Base-by-base conservation (phyloP, 257 asterid species). In the Thymus quinquecostatus region DNA sequence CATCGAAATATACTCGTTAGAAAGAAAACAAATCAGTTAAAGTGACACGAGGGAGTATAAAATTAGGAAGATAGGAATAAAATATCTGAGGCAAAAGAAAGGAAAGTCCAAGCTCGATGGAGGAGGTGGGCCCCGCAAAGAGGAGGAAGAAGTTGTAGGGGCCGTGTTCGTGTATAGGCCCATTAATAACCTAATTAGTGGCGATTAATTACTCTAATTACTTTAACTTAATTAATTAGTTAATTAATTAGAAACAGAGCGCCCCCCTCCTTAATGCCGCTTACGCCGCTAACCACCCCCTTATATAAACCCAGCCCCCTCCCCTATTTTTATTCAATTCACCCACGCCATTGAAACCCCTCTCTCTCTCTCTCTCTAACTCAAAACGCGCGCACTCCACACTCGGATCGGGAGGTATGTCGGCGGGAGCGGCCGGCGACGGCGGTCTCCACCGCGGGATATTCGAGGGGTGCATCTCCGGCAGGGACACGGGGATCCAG, bases 381-480 rank as follows among this genome's bases (percentile, higher is more conserved):
- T 38, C 47, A 34, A 49, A 41, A 48, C 28, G 40, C 48, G 34
- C 36, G 3, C 32, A 3, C n/a, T 41, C 21, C 4, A 3, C 11
- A 8, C 10, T 49, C 36, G 5, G 50, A 48, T 33, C 76, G 6
- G 4, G 60, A 33, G 27, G 13, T 9, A 85, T 82, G 86, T 67
- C 86, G 72, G 60, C 79, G 72, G 88, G 90, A 30, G 90, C 90
- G 33, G 86, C 88, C 40, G 88, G 87, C 60, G 87, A 81, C 63
- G 81, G 85, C 63, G 81, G 85, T n/a, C 75, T 83, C 64, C 81
- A 80, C 66, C 83, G 87, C 12, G 84, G 86, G 30, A 53, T 78
- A 47, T 75, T 81, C 77, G 80, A 81, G 21, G 84, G 88, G 66
- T 76, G 85, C 84, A 77, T 86, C 60, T 68, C 91, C 76, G 79